Base-by-base conservation (phyloP, 75 land plant species). In the Cupressus sempervirens region DNA sequence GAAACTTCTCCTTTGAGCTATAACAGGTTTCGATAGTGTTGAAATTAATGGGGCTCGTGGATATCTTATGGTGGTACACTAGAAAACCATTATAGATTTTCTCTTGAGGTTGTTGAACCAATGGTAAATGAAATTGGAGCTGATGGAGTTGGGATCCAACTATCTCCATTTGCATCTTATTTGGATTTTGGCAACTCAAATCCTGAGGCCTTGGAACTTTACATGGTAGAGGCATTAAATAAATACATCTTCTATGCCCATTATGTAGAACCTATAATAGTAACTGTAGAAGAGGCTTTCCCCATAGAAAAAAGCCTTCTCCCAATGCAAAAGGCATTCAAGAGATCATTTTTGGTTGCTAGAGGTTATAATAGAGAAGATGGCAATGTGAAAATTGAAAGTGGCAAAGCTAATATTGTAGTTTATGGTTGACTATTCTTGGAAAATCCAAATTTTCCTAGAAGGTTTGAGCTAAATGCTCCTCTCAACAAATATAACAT, bases 401-500 rank as follows among this genome's bases (percentile, higher is more conserved):
- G 82, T 38, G 90, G 88, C 18, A 86, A 77, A 29, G 85, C 90
- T 6, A 89, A 90, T 83, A 74, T 90, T 38, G 87, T 92, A 15
- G 93, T 83, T 3, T 92, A 82, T 81, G 93, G 93, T 16, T 77
- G 93, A 18, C 43, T 84, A 32, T 92, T 92, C 70, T 16, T 92
- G 76, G 89, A 90, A 0, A 92, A 92, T 53, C 93, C 93, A 8
- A 92, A 92, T 74, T 52, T 92, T 32, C 92, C 92, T 53, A 86
- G 48, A 83, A 88, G 93, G 36, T 92, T 92, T 34, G 82, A 85
- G 83, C 43, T 90, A 18, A 79, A 88, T 74, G 93, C 93, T 23
- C 88, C 93, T 7, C 81, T 92, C 34, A 92, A 92, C 82, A 68
- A 83, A 58, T 92, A 92, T 29, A 74, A 87, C 53, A 83, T 90